Base-by-base conservation (phyloP, 768 basidiomycete genomes). In the Omphalotus guepiniiformis region DNA sequence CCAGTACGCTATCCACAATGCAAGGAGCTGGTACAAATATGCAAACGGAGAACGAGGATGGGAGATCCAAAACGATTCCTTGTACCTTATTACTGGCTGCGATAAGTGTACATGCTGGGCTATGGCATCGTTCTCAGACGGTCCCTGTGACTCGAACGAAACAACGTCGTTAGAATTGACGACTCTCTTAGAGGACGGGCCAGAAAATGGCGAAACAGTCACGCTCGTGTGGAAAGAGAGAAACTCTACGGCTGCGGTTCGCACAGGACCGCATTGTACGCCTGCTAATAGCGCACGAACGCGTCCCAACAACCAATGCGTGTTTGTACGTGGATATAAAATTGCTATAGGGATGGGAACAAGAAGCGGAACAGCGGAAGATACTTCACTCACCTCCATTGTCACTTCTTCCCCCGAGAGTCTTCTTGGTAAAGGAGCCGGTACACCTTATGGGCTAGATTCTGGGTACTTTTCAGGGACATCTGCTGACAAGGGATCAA, bases 41-140 rank as follows among this genome's bases (percentile, higher is more conserved):
- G 25, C 45, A 21, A 44, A 52, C 18, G 47, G 5, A 19, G 13
- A 25, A 9, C 41, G 45, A 11, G 57, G 51, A 0, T 44, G 53
- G 16, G 41, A 44, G 12, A 40, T 52, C 1, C 19, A 11, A 25
- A 55, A 54, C 19, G 51, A 55, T 11, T 50, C 45, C 16, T 47
- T 58, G 12, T 55, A 54, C 35, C 55, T 58, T 23, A 41, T 58
- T 26, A 54, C 55, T 7, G 57, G 55, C 2, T 51, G 53, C 9
- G 55, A 56, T 32, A 56, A 58, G 29, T 35, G 53, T 0, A 6
- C 19, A 6, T 41, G 48, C 12, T 55, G 57, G 51, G 55, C 49
- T 4, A 53, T 47, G 25, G 57, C 53, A 13, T 38, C 41, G n/a
- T 49, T 49, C 39, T 41, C 39, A 22, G 16, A 12, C 39, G 13